Conservation (phyloP, 225 moss, liverwort and hornwort species). For the Pseudisothecium myosuroides region DNA sequence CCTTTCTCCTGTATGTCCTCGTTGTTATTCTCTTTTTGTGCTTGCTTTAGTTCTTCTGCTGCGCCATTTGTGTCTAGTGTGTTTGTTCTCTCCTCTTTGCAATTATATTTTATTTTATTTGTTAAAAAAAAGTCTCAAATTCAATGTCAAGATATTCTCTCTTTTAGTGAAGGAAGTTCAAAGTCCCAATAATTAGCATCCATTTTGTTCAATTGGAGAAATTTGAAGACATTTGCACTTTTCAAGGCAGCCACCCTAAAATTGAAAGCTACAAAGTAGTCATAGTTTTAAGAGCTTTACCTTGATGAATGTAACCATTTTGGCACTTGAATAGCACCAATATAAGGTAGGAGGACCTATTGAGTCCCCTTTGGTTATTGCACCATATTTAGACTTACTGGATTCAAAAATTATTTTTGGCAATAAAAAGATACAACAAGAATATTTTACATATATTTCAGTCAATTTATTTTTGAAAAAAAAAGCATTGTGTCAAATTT, state of each 20-base stretch:
- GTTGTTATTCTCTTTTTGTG: too few species aligned
- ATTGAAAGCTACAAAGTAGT: too few species aligned
- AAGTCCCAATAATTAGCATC: neutral
- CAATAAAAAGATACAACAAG: neutral
- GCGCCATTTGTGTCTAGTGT: too few species aligned
- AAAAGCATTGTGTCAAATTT: neutral
- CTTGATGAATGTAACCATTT: neutral
- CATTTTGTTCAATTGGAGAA: too few species aligned
- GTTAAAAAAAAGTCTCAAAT: too few species aligned
- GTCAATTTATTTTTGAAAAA: neutral
- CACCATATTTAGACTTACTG: neutral
- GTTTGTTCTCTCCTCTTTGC: too few species aligned
- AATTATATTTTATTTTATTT: too few species aligned
- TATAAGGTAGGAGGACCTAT: neutral
- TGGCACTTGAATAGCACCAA: neutral
- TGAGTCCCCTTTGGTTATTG: neutral
- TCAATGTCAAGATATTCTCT: neutral
- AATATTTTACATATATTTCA: neutral
- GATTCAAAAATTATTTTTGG: neutral
- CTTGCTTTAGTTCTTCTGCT: too few species aligned
- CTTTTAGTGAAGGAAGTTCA: neutral
- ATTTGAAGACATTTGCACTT: too few species aligned
- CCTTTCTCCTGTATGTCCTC: too few species aligned
- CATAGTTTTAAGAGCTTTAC: neutral
- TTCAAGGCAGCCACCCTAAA: too few species aligned